phyloP scores from a whole-genome alignment of 306 rosid genomes.

The Citrullus mucosospermus region DNA sequence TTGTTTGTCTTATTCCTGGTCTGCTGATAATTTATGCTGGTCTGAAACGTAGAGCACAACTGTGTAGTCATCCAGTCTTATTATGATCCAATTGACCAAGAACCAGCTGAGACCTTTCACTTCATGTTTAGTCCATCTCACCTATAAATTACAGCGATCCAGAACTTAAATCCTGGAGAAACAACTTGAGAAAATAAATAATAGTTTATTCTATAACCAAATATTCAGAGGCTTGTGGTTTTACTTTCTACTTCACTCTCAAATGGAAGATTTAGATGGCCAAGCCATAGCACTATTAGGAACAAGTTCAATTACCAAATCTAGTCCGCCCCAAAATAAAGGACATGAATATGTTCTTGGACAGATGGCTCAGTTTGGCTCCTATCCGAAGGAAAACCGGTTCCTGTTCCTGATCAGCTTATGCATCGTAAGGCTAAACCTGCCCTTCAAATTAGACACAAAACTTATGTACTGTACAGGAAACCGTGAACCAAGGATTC shows the following conservation, averaged over 20 bases:
- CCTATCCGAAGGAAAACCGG: background rate
- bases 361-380: background rate
- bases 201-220: background rate
- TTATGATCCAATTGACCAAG: background rate
- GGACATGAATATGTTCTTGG: background rate
- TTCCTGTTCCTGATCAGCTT: background rate
- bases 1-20: background rate
- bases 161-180: background rate
- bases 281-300: background rate
- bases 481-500: background rate
- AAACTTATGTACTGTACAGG: slow-evolving; percentile 1
- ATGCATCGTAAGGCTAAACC: background rate
- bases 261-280: background rate
- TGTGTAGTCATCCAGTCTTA: background rate
- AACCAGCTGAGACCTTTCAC: background rate
- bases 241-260: background rate
- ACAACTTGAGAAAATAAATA: background rate
- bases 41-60: background rate
- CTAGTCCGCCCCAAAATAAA: background rate
- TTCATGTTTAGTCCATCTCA: background rate
- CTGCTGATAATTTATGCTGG: slow-evolving; percentile 4
- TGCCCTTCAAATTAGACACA: background rate
- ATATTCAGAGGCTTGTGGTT: background rate
- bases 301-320: slow-evolving; percentile 4
- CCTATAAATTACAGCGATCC: background rate